Base-by-base conservation (phyloP, 1,284 basidiomycete species). In the Veloboletus limbatus region DNA sequence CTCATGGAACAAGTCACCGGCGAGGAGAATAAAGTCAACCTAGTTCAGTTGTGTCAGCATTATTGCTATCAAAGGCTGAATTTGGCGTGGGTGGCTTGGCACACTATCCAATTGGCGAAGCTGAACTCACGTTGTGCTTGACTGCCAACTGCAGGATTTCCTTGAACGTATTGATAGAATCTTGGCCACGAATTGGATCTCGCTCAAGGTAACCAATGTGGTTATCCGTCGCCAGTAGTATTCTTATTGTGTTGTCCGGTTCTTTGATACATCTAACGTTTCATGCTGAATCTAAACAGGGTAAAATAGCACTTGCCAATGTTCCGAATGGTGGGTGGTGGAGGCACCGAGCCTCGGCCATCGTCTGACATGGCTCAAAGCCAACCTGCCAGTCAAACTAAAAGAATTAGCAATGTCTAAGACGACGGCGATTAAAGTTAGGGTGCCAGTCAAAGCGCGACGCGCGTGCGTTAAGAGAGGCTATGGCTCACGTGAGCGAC, bases 1-100 rank as follows among this genome's bases (percentile, higher is more conserved):
- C 62, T 99, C 97, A 66, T 99, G 97, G 63, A 99, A 99, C 7
- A 99, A 74, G 67, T 99, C 97, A 9, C 97, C 96, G 11, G 89
- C 95, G 2, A 98, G 81, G 3, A 99, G 78, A 45, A 99, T 79
- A 61, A 97, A 92, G 69, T 97, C 94, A 41, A 96, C 94, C 90
- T 93, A 54, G 20, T 24, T 26, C 10, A 21, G 38, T 14, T 18
- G 2, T 18, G 40, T 62, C 35, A 60, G 47, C 20, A 6, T 18
- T 14, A 32, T 22, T 24, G 7, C 25, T 4, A n/a, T 27, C 18
- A 18, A 17, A 14, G 14, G 21, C 9, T 26, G 21, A 43, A 24
- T 49, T 32, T 48, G 43, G 40, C 3, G 36, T 2, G 24, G 6
- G 20, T 9, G 8, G 10, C 8, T 37, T 26, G 9, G 37, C 9